Evolutionary conservation across 73 alveolate species (phyloP), one percentile per base, ranked within the genome.

Genomic region (Paramecium caudatum): DNA sequence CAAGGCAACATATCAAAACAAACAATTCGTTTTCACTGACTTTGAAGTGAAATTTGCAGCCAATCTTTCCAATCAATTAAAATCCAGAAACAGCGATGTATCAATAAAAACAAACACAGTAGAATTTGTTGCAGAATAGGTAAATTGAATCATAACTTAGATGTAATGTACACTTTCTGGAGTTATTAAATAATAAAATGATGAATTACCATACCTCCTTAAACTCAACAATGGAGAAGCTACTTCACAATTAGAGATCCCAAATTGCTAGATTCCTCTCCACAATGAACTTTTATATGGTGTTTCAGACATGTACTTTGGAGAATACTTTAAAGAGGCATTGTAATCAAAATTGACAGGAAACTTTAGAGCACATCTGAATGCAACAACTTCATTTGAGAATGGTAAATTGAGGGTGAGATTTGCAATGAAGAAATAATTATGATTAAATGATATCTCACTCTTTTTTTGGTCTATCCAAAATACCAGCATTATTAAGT

Each of bases 401-500:
- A 37, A 74, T 39, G 65, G 88, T 19, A 74, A 74, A 45, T 74
- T 74, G 13, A 74, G 32, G 55, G 47, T 74, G 65, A 74, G 46
- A 74, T 74, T 74, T 23, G 62, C 62, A 17, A 19, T 74, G 47
- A 74, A 74, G 88, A 74, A 74, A 32, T 68, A 46, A 13, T 13
- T 13, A 46, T 68, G 17, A 68, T 32, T 34, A 68, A 68, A 34
- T 37, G 84, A 34, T 68, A 34, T 34, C 25, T 68, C 61, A 68
- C 50, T 34, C 50, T 37, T 37, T 25, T 68, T 37, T 68, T 32
- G 84, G 84, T 32, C 34, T 68, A 32, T 68, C 84, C 21, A 68
- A 21, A n/a, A 68, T 4, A 16, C 84, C 84, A 47, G 34, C 17
- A 17, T n/a, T 10, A 34, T 34, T 68, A 10, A 68, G 33, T 68